These are phyloP conservation scores for Leptodermis oblonga DNA, from an alignment of 257 asterid genomes.

Conservation along the genomic window DNA sequence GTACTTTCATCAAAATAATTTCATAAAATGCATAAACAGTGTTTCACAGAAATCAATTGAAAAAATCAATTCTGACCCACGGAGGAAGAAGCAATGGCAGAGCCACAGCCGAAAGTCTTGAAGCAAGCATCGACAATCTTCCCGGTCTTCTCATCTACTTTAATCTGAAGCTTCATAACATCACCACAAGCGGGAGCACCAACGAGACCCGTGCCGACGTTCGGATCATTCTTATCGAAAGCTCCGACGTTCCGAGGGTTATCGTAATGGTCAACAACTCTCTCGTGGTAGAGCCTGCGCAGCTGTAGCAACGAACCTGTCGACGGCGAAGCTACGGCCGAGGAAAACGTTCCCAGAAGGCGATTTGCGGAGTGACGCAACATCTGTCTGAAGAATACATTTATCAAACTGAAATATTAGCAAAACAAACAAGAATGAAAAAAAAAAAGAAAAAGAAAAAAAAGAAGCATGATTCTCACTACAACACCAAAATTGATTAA, in stretches of 20 bases:
- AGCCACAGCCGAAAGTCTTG: slow-evolving; percentile 90
- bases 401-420: no score
- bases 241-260: slow-evolving; percentile 93
- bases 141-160: slow-evolving; percentile 69
- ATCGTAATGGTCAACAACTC: slow-evolving; percentile 91
- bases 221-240: slow-evolving; percentile 70
- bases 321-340: slow-evolving; percentile 17
- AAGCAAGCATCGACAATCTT: slow-evolving; percentile 82
- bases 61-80: slow-evolving; percentile 46
- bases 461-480: no score
- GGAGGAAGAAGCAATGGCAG: slow-evolving; percentile 89
- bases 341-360: slow-evolving; percentile 27
- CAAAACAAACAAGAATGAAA: no score
- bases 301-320: slow-evolving; percentile 17
- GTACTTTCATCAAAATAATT: neutral
- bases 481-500: no score
- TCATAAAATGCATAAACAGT: neutral
- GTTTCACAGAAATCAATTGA: no score
- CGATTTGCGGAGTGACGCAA: slow-evolving; percentile 41
- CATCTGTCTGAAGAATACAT: slow-evolving; percentile 40
- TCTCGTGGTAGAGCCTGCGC: slow-evolving; percentile 61
- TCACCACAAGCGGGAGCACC: slow-evolving; percentile 99
- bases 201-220: slow-evolving; percentile 83
- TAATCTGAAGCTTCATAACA: slow-evolving; percentile 87
- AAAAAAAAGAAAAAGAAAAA: no score